These are phyloP conservation scores for Mycosphaerelloides madeirae DNA, from an alignment of 2,329 filamentous ascomycete genomes.

Conservation along the genomic window DNA sequence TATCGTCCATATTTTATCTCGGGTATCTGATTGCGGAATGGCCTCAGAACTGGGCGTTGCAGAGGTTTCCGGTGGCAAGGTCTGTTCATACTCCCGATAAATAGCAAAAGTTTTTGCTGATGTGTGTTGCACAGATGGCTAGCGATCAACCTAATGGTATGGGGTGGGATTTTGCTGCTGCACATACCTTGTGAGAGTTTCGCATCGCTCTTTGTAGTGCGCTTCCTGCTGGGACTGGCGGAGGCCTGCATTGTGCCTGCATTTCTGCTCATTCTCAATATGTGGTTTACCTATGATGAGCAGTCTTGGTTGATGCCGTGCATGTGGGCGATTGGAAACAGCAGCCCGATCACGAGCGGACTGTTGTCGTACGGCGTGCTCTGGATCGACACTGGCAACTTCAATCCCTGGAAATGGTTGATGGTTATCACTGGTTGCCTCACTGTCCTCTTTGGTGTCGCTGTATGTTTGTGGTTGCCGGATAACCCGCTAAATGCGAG, in stretches of 20 bases:
- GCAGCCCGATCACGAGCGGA: constrained; percentile 15
- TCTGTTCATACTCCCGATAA: constrained; percentile 24
- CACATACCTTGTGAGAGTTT: constrained; percentile 22
- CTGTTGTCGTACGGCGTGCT: constrained; percentile 16
- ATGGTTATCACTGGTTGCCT: constrained; percentile 15
- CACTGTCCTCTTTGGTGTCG: constrained; percentile 15
- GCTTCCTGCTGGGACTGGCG: constrained; percentile 27
- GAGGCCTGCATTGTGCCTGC: constrained; percentile 21
- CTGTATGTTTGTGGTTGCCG: constrained; percentile 32
- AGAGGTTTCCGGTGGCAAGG: constrained; percentile 14
- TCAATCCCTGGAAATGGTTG: constrained; percentile 19
- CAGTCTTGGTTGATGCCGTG: constrained; percentile 16
- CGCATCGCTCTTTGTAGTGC: constrained; percentile 26
- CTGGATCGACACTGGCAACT: constrained; percentile 14
- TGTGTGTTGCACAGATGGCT: constrained; percentile 8
- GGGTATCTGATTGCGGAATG: constrained; percentile 25
- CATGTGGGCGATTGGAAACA: constrained; percentile 20
- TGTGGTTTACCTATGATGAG: constrained; percentile 17
- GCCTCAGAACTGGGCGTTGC: constrained; percentile 25
- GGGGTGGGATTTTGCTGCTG: constrained; percentile 30
- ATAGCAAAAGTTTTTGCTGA: background rate
- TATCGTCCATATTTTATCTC: constrained; percentile 21
- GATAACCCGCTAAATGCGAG: constrained; percentile 32
- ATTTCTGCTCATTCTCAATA: constrained; percentile 11
- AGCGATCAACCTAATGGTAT: constrained; percentile 13